phyloP scores from a whole-genome alignment of 1,284 basidiomycete genomes.

The Termitomyces sp. region DNA sequence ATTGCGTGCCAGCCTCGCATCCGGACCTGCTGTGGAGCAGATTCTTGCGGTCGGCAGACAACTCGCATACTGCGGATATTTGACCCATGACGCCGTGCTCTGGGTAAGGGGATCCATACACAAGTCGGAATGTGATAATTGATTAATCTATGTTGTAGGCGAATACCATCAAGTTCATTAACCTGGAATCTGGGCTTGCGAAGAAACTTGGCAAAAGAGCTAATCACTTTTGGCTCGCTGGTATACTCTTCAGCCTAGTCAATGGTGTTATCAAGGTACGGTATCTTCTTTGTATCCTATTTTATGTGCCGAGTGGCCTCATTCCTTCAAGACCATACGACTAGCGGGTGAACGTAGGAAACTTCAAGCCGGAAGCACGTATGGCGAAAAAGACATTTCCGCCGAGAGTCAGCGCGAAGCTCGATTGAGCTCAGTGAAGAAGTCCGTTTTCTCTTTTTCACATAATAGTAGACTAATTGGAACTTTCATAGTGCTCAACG shows the following conservation, averaged over 20 bases:
- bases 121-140: slow-evolving; percentile 5
- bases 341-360: slow-evolving; percentile 56
- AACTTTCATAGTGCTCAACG: slow-evolving; percentile 52
- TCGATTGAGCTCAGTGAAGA: slow-evolving; percentile 51
- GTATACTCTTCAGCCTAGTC: slow-evolving; percentile 75
- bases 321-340: slow-evolving; percentile 43
- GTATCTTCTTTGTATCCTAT: neutral
- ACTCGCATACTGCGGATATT: slow-evolving; percentile 87
- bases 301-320: neutral
- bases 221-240: slow-evolving; percentile 88
- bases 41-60: slow-evolving; percentile 82
- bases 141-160: slow-evolving; percentile 36
- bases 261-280: slow-evolving; percentile 65
- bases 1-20: slow-evolving; percentile 65
- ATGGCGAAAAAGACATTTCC: slow-evolving; percentile 60
- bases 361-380: slow-evolving; percentile 39
- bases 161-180: slow-evolving; percentile 67
- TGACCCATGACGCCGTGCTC: slow-evolving; percentile 74
- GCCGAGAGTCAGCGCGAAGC: slow-evolving; percentile 65
- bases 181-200: slow-evolving; percentile 59
- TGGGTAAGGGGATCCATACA: slow-evolving; percentile 59
- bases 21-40: slow-evolving; percentile 67
- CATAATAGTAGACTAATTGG: slow-evolving; percentile 3
- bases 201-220: slow-evolving; percentile 68
- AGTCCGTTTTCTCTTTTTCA: slow-evolving; percentile 37